Evolutionary conservation across 176 grass and related monocot genomes (phyloP), one percentile per base, ranked within the genome.

Genomic region (Pontederia paniculata): DNA sequence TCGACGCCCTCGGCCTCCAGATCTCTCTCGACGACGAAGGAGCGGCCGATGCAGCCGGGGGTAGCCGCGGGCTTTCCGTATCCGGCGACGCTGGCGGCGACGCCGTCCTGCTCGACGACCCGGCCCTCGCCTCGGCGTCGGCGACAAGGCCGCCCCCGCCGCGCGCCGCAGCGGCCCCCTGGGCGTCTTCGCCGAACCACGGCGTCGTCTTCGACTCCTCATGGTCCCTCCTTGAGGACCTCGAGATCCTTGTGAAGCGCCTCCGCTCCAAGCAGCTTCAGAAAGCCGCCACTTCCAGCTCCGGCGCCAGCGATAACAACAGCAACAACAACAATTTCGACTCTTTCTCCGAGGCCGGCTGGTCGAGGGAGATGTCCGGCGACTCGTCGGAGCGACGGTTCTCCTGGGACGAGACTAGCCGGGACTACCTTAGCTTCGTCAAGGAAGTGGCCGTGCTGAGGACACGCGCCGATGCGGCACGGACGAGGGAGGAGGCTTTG

Each of bases 231-330:
- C 84, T 98, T 50, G 93, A 98, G 43, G 86, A 98, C 78, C 76
- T 98, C 52, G 86, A 98, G 83, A 77, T 81, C 65, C 93, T 98
- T 25, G 80, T 98, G 60, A 98, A 98, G 77, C 86, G 77, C 72
- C 93, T 98, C 15, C 86, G 93, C 67, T 91, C 83, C 8, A 98
- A 91, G 69, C 93, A 91, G 58, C 80, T 73, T 47, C 77, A 75
- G 45, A 88, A 79, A 58, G 63, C 75, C 15, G 18, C 58, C 55
- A 46, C 61, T 49, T 46, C 54, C 14, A 54, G 57, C 63, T 60
- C 68, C 20, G 70, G 23, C 57, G 58, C 55, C 55, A 57, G 43
- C 44, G 52, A 60, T 20, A 76, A 45, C 59, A 56, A 53, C 28
- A 37, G 28, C 28, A 37, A 37, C 28, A 37, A 37, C 28, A 5